These are phyloP conservation scores for Williopsis jadinii DNA, from an alignment of 1,139 yeast genomes.

Conservation along the genomic window DNA sequence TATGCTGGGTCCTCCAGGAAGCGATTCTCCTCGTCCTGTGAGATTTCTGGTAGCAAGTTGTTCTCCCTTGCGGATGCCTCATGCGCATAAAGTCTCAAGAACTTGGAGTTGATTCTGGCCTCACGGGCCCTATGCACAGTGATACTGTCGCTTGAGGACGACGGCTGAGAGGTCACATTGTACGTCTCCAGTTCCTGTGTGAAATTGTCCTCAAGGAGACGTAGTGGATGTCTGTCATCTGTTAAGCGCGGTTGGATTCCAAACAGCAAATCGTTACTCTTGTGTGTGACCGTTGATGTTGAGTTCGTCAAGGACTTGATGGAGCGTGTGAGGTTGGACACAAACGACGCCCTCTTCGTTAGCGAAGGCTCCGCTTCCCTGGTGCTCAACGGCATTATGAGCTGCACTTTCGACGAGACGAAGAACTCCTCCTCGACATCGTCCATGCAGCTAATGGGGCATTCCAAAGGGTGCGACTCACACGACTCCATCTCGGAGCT, in stretches of 20 bases:
- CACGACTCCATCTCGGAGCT: conserved; percentile 12
- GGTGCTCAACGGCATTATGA: conserved; percentile 7
- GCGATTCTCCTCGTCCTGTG: conserved; percentile 23
- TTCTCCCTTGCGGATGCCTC: conserved; percentile 35
- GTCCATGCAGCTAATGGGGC: conserved; percentile 11
- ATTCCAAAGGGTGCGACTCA: conserved; percentile 19
- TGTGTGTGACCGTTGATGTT: conserved; percentile 11
- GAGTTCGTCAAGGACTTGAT: conserved; percentile 12
- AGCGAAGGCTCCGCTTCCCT: neutral
- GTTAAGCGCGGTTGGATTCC: conserved; percentile 22
- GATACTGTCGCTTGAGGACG: conserved; percentile 3
- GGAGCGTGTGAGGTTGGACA: conserved; percentile 19
- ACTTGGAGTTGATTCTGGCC: conserved; percentile 37
- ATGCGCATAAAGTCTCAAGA: conserved; percentile 38
- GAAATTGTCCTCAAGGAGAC: neutral
- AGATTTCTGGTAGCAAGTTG: conserved; percentile 30
- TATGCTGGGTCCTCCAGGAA: conserved; percentile 4
- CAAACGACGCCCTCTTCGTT: conserved; percentile 12
- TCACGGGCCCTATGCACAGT: conserved; percentile 30
- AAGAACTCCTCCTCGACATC: conserved; percentile 22
- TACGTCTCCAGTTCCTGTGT: conserved; percentile 19
- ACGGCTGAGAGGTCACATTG: conserved; percentile 14
- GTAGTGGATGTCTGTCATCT: conserved; percentile 16
- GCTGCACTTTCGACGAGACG: conserved; percentile 8
- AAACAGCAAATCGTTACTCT: conserved; percentile 15